phyloP scores from a whole-genome alignment of 73 alveolate species.

The Paramecium tetraurelia region DNA sequence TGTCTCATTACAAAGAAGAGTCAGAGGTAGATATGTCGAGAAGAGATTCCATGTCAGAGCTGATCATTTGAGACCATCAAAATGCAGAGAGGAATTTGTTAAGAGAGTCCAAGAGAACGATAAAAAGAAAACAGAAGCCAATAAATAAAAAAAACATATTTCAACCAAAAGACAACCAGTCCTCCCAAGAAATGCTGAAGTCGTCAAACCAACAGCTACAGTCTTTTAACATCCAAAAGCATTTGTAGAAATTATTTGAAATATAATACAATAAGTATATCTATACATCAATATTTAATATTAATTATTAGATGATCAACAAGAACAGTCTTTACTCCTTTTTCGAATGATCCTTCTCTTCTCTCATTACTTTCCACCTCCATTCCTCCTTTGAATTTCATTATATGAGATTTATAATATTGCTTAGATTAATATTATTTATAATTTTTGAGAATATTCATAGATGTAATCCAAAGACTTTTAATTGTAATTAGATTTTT shows the following conservation, averaged over 20 bases:
- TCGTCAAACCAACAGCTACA: constrained; percentile 48
- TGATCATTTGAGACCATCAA: constrained; percentile 90
- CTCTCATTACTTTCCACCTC: background rate
- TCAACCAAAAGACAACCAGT: constrained; percentile 64
- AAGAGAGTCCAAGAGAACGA: constrained; percentile 89
- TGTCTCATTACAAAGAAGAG: constrained; percentile 81
- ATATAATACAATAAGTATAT: constrained; percentile 35
- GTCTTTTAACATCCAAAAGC: constrained; percentile 63
- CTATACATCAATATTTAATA: background rate
- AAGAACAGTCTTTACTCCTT: background rate
- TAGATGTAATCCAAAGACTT: background rate
- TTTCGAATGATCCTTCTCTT: background rate
- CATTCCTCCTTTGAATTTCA: background rate
- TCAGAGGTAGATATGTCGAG: constrained; percentile 82
- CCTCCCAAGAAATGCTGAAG: constrained; percentile 55
- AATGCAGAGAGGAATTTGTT: constrained; percentile 96
- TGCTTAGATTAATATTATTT: background rate
- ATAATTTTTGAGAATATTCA: background rate
- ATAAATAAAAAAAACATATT: constrained; percentile 48
- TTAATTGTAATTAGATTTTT: background rate
- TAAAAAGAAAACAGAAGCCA: constrained; percentile 77
- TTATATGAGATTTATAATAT: background rate
- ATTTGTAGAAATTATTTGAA: constrained; percentile 58
- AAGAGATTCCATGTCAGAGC: constrained; percentile 92
- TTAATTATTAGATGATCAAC: background rate